phyloP scores from a whole-genome alignment of 805 yeast species.

The Candida jianshihensis region DNA sequence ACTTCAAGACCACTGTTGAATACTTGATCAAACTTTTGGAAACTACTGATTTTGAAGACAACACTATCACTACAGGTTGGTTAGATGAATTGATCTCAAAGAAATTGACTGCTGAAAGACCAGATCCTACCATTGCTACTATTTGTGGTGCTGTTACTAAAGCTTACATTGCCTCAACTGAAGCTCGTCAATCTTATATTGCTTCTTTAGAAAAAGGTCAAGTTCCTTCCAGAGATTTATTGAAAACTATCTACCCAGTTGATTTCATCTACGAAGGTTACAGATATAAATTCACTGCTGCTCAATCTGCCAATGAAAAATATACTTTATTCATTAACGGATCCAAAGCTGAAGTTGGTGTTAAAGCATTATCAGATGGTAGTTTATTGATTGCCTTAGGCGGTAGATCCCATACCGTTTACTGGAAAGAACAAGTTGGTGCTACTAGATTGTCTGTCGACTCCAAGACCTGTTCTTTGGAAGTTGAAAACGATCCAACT shows the following conservation, averaged over 20 bases:
- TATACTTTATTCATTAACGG: conserved; percentile 93
- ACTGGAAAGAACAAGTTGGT: conserved; percentile 96
- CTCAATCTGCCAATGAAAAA: conserved; percentile 78
- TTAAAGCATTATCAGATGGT: conserved; percentile 87
- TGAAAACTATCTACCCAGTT: conserved; percentile 84
- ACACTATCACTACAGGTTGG: conserved; percentile 98
- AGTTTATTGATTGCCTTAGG: conserved; percentile 83
- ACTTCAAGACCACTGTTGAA: conserved; percentile 96
- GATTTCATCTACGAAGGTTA: conserved; percentile 94
- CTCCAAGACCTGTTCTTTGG: conserved; percentile 88
- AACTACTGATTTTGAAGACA: conserved; percentile 93
- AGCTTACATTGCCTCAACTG: conserved; percentile 76
- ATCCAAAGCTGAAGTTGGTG: conserved; percentile 81
- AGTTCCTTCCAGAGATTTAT: conserved; percentile 74
- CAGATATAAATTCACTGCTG: conserved; percentile 91
- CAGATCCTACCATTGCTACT: conserved; percentile 85
- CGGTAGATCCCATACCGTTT: conserved; percentile 90
- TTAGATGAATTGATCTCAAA: conserved; percentile 91
- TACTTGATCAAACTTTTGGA: conserved; percentile 90
- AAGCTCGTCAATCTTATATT: conserved; percentile 60
- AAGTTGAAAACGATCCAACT: conserved; percentile 96
- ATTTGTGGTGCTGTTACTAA: conserved; percentile 98
- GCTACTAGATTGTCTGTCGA: conserved; percentile 94
- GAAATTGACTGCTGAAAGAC: conserved; percentile 94
- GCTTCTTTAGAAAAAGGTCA: conserved; percentile 90